Evolutionary conservation across 2,329 filamentous ascomycete genomes (phyloP).

Genomic region (Biscogniauxia mediterranea): DNA sequence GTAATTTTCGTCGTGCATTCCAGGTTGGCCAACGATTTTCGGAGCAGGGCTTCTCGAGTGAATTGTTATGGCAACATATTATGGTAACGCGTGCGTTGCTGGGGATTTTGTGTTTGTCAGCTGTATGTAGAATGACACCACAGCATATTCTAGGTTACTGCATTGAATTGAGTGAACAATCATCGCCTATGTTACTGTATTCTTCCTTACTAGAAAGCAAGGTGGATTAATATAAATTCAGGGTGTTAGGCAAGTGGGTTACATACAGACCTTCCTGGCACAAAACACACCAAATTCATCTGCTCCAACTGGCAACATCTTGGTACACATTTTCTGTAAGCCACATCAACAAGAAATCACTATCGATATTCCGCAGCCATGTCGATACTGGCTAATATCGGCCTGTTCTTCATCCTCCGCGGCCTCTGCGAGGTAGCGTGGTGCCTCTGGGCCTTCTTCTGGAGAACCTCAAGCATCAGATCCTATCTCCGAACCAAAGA

Average conservation of each 20-base stretch:
- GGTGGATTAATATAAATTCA: not conserved
- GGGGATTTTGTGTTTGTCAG: not conserved
- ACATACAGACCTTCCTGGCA: too few relatives aligned
- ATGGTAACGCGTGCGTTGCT: not conserved
- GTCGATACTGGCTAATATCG: not conserved
- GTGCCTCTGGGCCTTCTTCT: not conserved
- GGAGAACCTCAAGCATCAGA: constrained; percentile 15
- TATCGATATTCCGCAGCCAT: not conserved
- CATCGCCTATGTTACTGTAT: not conserved
- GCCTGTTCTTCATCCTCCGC: not conserved
- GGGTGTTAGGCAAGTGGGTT: too few relatives aligned
- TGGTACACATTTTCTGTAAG: not conserved
- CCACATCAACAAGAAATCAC: not conserved
- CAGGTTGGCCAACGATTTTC: not conserved
- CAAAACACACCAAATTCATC: too few relatives aligned
- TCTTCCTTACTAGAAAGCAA: not conserved
- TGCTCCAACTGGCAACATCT: too few relatives aligned
- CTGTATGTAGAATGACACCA: not conserved
- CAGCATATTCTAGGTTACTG: not conserved
- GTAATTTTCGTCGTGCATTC: too few relatives aligned
- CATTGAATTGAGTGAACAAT: not conserved
- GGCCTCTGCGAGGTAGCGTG: not conserved
- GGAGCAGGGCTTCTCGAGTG: not conserved
- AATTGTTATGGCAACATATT: not conserved
- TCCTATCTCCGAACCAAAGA: constrained; percentile 23